Percentiles rank a stretch among this genome's conserved stretches.
phyloP scores from a whole-genome alignment of 306 rosid species.

The Potentilla sterilis region DNA sequence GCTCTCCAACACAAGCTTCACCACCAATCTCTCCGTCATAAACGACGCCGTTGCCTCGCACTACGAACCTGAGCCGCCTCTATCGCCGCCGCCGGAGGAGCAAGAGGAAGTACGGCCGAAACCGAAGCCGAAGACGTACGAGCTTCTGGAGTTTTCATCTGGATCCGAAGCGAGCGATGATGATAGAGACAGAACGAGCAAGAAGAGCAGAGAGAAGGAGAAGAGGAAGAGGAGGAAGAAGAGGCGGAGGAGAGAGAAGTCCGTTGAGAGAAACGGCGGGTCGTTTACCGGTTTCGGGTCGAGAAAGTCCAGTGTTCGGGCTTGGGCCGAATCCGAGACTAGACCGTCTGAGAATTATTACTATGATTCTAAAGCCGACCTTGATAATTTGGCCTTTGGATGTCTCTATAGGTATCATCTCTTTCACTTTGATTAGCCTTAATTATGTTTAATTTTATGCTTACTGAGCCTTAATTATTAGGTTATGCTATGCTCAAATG shows the following conservation, averaged over 20 bases:
- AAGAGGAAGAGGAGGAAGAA: constrained; percentile 33
- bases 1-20: constrained; percentile 62
- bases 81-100: constrained; percentile 19
- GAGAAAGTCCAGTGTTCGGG: constrained; percentile 67
- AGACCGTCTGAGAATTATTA: constrained; percentile 61
- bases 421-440: not conserved
- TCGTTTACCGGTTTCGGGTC: constrained; percentile 43
- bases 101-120: constrained; percentile 20
- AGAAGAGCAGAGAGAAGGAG: constrained; percentile 10
- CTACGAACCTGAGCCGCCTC: constrained; percentile 22
- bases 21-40: constrained; percentile 54
- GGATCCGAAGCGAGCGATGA: constrained; percentile 43
- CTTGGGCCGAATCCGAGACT: constrained; percentile 66
- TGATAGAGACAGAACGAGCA: constrained; percentile 25
- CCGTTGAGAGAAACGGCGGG: constrained; percentile 38
- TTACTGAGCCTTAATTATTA: not conserved
- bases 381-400: constrained; percentile 75
- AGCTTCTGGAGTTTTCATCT: constrained; percentile 77
- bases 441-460: not conserved
- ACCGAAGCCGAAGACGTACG: constrained; percentile 33
- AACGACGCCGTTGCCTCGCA: constrained; percentile 34
- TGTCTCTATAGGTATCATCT: constrained; percentile 55
- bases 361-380: constrained; percentile 79
- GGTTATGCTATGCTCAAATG: not conserved
- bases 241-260: constrained; percentile 48